Evolutionary conservation across 2,329 filamentous ascomycete genomes (phyloP), one percentile per base, ranked within the genome.

Genomic region (Penicillium sp.): DNA sequence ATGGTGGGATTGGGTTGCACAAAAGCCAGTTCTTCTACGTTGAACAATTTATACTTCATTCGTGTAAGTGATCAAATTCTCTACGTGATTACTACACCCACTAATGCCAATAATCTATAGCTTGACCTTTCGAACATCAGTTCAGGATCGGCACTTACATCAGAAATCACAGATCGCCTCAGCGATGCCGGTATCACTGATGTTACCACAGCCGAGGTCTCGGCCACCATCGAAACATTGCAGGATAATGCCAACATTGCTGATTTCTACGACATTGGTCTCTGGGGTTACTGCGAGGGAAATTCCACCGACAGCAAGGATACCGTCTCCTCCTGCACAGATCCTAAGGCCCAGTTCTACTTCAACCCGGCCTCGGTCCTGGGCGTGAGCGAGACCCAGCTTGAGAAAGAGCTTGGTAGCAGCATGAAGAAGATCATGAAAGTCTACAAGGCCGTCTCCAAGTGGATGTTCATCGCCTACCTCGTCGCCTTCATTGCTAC

Each of bases 261-360:
- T 68, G 86, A 93, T 71, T 82, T 86, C 69, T 97, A 97, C 83
- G 84, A 89, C 60, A 82, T 97, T 71, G 86, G 84, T 70, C 82
- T 97, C 38, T 96, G 91, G 89, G 89, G 89, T 72, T 96, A 92
- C 83, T 97, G 94, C 83, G 79, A 81, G 57, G 86, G 83, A 53
- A 77, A 82, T 50, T 74, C 80, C 64, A 82, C 83, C 64, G 80
- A 81, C 67, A 80, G 82, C 61, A 80, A 72, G 49, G 81, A 80
- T 64, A 74, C 75, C 17, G 75, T 83, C 64, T 77, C 76, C 43
- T 77, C 82, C 66, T 97, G 93, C 84, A 88, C 86, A 53, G 81
- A 86, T 66, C 82, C 87, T 54, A 79, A 88, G 73, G 87, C 88
- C 67, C 81, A 91, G 77, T 99, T 90, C 86, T 91, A 89, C 68